Percentiles rank a stretch among this genome's conserved stretches.
Evolutionary conservation across 2,329 filamentous ascomycete species (phyloP).

Genomic region (Drechslera avenae): DNA sequence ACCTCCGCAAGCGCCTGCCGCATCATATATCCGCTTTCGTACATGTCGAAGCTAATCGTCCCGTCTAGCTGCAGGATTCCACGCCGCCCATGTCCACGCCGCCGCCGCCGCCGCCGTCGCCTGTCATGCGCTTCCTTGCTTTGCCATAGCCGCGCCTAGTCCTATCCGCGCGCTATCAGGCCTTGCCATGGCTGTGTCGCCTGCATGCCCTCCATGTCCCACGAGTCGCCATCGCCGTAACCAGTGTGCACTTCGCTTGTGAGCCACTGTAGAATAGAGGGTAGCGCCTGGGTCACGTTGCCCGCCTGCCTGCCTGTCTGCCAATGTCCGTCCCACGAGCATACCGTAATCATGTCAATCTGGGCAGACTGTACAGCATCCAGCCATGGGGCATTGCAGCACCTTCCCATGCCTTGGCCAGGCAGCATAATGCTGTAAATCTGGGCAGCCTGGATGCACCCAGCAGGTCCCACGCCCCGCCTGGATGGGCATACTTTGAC

Average conservation of each 20-base stretch:
- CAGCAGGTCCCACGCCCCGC: background rate
- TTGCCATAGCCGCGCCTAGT: constrained; percentile 3
- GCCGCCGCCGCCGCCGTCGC: constrained; percentile 2
- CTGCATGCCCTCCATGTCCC: constrained; percentile 1
- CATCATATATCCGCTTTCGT: background rate
- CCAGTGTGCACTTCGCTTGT: background rate
- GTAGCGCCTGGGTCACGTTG: background rate
- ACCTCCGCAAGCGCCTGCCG: background rate
- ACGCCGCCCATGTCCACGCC: background rate
- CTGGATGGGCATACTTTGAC: constrained; percentile 30
- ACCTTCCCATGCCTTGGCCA: background rate
- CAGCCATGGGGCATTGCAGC: constrained; percentile 1
- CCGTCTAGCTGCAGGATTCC: constrained; percentile 1
- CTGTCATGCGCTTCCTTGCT: constrained; percentile 14
- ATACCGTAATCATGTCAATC: constrained; percentile 17
- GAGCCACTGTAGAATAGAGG: background rate
- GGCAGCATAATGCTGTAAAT: constrained; percentile 15
- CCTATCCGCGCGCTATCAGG: constrained; percentile 3
- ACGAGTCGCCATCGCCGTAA: background rate
- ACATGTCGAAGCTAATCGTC: background rate
- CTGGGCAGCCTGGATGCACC: constrained; percentile 18
- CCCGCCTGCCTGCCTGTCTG: background rate
- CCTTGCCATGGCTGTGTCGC: constrained; percentile 6
- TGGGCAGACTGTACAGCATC: constrained; percentile 19
- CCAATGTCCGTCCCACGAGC: constrained; percentile 15